Evolutionary conservation across 2,329 filamentous ascomycete genomes (phyloP).

Genomic region (Setomelanomma holmii): DNA sequence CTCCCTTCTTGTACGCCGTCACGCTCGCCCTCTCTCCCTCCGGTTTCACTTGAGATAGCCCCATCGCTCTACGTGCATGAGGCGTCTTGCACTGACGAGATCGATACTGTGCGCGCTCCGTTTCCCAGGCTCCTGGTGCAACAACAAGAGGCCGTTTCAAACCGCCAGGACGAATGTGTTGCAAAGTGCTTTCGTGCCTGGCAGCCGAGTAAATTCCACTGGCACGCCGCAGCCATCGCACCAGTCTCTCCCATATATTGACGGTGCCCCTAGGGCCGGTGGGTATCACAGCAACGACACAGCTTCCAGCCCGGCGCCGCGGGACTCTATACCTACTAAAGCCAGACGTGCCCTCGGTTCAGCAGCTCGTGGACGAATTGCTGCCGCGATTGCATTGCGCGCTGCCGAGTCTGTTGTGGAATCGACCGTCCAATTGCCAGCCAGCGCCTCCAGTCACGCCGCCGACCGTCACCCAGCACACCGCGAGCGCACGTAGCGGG

Average conservation of each 20-base stretch:
- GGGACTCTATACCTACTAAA: conserved; percentile 49
- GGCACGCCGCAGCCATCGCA: conserved; percentile 42
- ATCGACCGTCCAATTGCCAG: conserved; percentile 37
- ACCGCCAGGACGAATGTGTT: conserved; percentile 45
- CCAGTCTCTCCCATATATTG: conserved; percentile 50
- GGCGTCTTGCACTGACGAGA: conserved; percentile 47
- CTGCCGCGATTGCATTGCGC: conserved; percentile 28
- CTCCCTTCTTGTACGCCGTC: conserved; percentile 47
- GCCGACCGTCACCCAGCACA: conserved; percentile 19
- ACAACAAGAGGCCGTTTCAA: conserved; percentile 48
- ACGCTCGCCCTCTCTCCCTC: conserved; percentile 38
- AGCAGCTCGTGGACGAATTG: conserved; percentile 45
- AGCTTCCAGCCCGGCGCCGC: conserved; percentile 42
- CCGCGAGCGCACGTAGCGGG: conserved; percentile 15
- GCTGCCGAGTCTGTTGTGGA: conserved; percentile 45
- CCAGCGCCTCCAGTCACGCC: conserved; percentile 32
- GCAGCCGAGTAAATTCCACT: conserved; percentile 41
- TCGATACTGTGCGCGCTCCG: conserved; percentile 38
- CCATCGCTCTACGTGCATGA: conserved; percentile 49
- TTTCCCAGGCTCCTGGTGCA: conserved; percentile 45
- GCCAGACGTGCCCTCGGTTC: conserved; percentile 33
- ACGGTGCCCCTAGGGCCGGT: conserved; percentile 44
- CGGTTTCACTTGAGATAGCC: conserved; percentile 46
- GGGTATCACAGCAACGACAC: conserved; percentile 49
- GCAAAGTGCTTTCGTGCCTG: conserved; percentile 50